Evolutionary conservation across 169 alveolate genomes (phyloP), one percentile per base, ranked within the genome.

Genomic region (Plasmodium yoelii): DNA sequence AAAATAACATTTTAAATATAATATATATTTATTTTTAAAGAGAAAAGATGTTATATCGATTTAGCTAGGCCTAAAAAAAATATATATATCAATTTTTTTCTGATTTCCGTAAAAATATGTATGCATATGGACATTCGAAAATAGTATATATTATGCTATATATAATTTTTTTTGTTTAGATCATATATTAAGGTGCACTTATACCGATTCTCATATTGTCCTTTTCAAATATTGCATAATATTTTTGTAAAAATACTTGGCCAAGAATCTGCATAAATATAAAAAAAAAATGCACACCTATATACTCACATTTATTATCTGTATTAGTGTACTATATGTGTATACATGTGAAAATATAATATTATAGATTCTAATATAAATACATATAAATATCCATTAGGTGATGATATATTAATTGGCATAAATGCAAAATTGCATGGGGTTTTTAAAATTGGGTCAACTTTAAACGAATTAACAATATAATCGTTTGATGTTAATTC

Each of bases 341-440:
- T 10, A 47, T 8, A 26, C 42, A 22, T 69, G 18, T 5, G 8
- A 34, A 7, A 6, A 19, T 60, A 13, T 19, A 9, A n/a, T 59
- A 18, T 59, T 19, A 19, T 19, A 19, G 42, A 19, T 13, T 12
- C 9, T 65, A 39, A 46, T 39, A 7, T 15, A 39, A 19, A 1
- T 82, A 82, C 90, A 39, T 82, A 82, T 82, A 82, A 68, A 82
- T 82, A 82, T 82, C 90, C 75, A 82, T 42, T 82, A 34, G 70
- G 24, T 28, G 90, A 82, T 19, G 90, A 67, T 55, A 82, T 82
- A 34, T 82, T 82, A 67, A 82, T 82, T 82, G 90, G 90, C 74
- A 82, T 82, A 59, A 82, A 82, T 6, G 90, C 90, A 49, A 82
- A 82, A 61, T 82, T 82, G 75, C 90, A 82, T 26, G 90, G 90